Conservation (phyloP, 225 moss, liverwort and hornwort genomes). For the Takakia lepidozioides region DNA sequence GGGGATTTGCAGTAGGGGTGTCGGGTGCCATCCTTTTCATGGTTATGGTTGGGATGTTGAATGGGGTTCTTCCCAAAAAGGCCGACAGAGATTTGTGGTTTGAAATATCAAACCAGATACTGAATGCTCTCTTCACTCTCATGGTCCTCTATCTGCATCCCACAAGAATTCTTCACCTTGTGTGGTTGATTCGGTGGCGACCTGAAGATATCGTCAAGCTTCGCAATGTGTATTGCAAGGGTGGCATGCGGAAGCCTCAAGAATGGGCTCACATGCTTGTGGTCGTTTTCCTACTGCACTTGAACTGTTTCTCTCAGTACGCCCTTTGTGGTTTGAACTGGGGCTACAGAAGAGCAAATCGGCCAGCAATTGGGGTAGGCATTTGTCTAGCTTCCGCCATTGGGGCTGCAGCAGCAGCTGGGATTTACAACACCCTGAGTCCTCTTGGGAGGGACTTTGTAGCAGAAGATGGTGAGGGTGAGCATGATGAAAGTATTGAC, state of each 20-base stretch:
- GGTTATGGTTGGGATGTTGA: conserved; percentile 96
- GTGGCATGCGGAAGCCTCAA: conserved; percentile 74
- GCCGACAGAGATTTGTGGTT: conserved; percentile 60
- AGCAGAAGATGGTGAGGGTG: conserved; percentile 26
- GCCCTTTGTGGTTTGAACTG: conserved; percentile 91
- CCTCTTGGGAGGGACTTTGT: conserved; percentile 81
- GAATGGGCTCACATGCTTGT: conserved; percentile 89
- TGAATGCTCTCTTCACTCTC: conserved; percentile 85
- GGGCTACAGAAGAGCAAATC: conserved; percentile 74
- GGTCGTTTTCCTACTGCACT: conserved; percentile 62
- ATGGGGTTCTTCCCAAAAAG: conserved; percentile 54
- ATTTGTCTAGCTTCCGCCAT: conserved; percentile 57
- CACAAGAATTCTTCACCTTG: conserved; percentile 58
- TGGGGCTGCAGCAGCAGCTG: conserved; percentile 66
- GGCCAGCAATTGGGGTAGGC: conserved; percentile 79
- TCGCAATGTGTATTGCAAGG: conserved; percentile 70
- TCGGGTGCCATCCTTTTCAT: conserved; percentile 96
- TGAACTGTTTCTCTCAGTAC: conserved; percentile 82
- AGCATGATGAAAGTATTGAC: conserved; percentile 9
- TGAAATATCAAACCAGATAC: conserved; percentile 88
- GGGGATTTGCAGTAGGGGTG: conserved; percentile 64
- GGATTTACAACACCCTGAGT: conserved; percentile 73
- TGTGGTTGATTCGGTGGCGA: conserved; percentile 69
- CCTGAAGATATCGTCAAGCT: conserved; percentile 66
- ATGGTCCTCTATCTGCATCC: conserved; percentile 86